Base-by-base conservation (phyloP, 352 stramenopile species). In the Pilasporangium apinafurcum region DNA sequence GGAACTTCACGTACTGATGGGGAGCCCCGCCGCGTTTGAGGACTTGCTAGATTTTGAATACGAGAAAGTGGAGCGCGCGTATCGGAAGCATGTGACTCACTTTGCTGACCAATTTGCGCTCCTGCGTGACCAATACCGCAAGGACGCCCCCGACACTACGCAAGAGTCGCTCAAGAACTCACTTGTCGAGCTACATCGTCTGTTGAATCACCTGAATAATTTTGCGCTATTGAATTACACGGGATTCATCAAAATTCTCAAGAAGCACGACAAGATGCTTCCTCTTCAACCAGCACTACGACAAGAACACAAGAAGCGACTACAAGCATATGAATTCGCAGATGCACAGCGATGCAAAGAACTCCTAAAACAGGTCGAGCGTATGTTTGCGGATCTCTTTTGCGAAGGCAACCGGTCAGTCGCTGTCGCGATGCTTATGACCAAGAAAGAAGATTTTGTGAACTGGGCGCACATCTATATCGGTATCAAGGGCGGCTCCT, bases 171-270 rank as follows among this genome's bases (percentile, higher is more conserved):
- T 98, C 37, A 91, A 95, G 52, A 85, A 94, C 37, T 84, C 93
- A 26, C 76, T 98, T 22, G 77, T 87, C n/a, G 92, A 98, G 60
- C 69, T 98, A 30, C 91, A 98, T 63, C 84, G 93, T 3, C 73
- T 92, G 34, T 57, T 95, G 18, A 97, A 98, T 51, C 65, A 98
- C 27, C 72, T 99, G 40, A 69, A 95, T 27, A 99, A 98, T 63
- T 99, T 96, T 73, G 80, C 90, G 22, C 88, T 99, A 50, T 80
- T 99, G 43, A 99, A 99, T 54, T 98, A 98, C 65, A 99, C 95
- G 0, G 96, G 85, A 12, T 97, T 98, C 58, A 78, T 98, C 17
- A 99, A 98, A 63, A 97, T 99, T 52, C 56, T 98, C 24, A 98
- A 99, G 59, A 98, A 98, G 45, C 88, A 98, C 59, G 93, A 98